Conservation (phyloP, 768 basidiomycete genomes). For the Lentinula lateritia region DNA sequence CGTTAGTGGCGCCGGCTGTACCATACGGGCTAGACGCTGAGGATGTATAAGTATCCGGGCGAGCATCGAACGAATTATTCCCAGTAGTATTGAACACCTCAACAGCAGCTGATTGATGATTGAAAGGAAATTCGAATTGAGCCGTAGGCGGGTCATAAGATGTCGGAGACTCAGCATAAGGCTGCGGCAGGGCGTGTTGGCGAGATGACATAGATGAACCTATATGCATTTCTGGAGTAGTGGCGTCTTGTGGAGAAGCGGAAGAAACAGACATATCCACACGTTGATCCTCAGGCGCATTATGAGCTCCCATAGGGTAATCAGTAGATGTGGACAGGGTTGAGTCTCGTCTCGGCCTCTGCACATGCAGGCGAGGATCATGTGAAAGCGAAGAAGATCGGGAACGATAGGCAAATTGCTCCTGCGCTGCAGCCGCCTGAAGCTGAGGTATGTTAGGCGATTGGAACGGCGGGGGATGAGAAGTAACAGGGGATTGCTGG, state of each 20-base stretch:
- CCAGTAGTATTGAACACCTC: neutral
- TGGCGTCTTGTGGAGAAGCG: neutral
- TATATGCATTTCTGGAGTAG: neutral
- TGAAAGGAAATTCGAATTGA: neutral
- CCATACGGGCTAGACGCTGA: neutral
- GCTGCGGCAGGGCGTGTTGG: neutral
- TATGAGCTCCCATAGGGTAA: neutral
- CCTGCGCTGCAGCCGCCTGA: neutral
- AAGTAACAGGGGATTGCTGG: neutral
- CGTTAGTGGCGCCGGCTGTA: neutral
- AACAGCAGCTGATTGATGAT: neutral
- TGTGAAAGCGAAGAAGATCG: conserved; percentile 5
- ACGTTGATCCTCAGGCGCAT: neutral
- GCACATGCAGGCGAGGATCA: conserved; percentile 5
- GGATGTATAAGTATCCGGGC: neutral
- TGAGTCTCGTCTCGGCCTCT: neutral
- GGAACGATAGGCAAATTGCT: conserved; percentile 4
- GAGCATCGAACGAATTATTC: neutral
- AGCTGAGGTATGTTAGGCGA: neutral
- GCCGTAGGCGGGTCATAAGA: neutral
- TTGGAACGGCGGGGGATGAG: conserved; percentile 2
- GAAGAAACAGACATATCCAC: neutral
- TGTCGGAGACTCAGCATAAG: conserved; percentile 4
- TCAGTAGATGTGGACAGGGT: conserved; percentile 3
- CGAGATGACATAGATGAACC: neutral